Evolutionary conservation across 192 early-diverging fungal genomes (phyloP).

Genomic region (Gigaspora rosea): DNA sequence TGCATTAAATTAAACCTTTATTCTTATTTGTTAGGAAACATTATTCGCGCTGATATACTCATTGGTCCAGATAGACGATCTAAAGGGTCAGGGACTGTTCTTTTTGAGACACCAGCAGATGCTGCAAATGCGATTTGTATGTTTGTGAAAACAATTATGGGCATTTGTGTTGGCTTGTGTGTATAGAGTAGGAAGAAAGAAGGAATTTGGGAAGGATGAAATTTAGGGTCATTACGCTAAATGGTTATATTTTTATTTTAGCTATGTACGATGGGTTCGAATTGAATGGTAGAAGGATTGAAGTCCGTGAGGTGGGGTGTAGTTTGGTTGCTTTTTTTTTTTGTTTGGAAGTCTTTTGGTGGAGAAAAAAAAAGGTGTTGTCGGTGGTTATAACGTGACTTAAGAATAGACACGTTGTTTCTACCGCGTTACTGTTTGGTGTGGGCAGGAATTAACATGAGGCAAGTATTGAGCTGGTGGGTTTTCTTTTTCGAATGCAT

Average conservation of each 20-base stretch:
- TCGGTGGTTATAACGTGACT: constrained; percentile 4
- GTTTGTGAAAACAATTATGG: constrained; percentile 35
- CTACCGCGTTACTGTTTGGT: background rate
- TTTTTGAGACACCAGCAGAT: constrained; percentile 68
- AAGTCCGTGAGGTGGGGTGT: constrained; percentile 76
- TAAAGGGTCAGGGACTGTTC: constrained; percentile 72
- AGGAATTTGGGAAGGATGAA: background rate
- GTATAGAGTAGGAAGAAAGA: background rate
- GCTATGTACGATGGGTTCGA: constrained; percentile 81
- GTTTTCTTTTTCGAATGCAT: constrained; percentile 32
- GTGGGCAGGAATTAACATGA: background rate
- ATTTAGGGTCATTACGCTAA: constrained; percentile 19
- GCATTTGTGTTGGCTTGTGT: constrained; percentile 12
- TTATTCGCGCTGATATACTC: constrained; percentile 71
- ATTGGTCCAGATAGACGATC: constrained; percentile 63
- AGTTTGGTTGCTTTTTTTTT: constrained; percentile 33
- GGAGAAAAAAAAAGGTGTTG: constrained; percentile 1
- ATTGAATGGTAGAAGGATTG: constrained; percentile 71
- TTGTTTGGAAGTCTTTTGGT: constrained; percentile 20
- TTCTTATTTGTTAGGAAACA: constrained; percentile 48
- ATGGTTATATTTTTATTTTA: constrained; percentile 47
- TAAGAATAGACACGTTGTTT: constrained; percentile 5
- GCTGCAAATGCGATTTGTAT: constrained; percentile 76
- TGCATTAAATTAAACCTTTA: background rate
- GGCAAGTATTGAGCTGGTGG: constrained; percentile 31